These are phyloP conservation scores for Herpetomonas samuelpessoai DNA, from an alignment of 208 protist species.

Conservation along the genomic window DNA sequence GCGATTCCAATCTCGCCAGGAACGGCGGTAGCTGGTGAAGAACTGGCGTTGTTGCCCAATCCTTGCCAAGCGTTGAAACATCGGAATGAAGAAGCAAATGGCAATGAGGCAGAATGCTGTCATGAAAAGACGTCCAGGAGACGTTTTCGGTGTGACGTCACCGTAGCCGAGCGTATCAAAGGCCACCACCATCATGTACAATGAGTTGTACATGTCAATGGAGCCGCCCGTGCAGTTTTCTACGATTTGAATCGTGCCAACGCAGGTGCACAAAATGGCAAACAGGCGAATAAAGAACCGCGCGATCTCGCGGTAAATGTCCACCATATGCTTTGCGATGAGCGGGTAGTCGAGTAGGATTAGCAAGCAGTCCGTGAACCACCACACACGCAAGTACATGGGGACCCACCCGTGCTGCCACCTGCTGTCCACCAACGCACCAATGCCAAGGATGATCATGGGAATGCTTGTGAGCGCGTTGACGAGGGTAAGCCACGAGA, in stretches of 20 bases:
- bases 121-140: slow-evolving; percentile 67
- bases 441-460: slow-evolving; percentile 75
- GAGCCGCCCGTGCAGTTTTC: slow-evolving; percentile 52
- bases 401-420: slow-evolving; percentile 70
- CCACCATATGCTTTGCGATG: slow-evolving; percentile 42
- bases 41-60: slow-evolving; percentile 37
- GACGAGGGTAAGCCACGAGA: slow-evolving; percentile 65
- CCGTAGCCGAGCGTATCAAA: slow-evolving; percentile 82
- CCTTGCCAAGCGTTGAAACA: slow-evolving; percentile 49
- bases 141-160: slow-evolving; percentile 45
- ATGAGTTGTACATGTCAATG: slow-evolving; percentile 61
- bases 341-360: slow-evolving; percentile 73
- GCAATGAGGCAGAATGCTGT: slow-evolving; percentile 64
- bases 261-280: slow-evolving; percentile 66
- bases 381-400: slow-evolving; percentile 85
- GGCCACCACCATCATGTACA: slow-evolving; percentile 71
- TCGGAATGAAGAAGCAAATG: slow-evolving; percentile 73
- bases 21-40: slow-evolving; percentile 48
- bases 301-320: slow-evolving; percentile 56
- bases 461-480: slow-evolving; percentile 72
- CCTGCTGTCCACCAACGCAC: slow-evolving; percentile 30
- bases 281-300: slow-evolving; percentile 65
- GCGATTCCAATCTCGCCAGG: slow-evolving; percentile 24
- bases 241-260: slow-evolving; percentile 72
- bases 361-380: slow-evolving; percentile 58